Evolutionary conservation across 2,329 filamentous ascomycete genomes (phyloP), one percentile per base, ranked within the genome.

Genomic region (Fusarium paranaense): DNA sequence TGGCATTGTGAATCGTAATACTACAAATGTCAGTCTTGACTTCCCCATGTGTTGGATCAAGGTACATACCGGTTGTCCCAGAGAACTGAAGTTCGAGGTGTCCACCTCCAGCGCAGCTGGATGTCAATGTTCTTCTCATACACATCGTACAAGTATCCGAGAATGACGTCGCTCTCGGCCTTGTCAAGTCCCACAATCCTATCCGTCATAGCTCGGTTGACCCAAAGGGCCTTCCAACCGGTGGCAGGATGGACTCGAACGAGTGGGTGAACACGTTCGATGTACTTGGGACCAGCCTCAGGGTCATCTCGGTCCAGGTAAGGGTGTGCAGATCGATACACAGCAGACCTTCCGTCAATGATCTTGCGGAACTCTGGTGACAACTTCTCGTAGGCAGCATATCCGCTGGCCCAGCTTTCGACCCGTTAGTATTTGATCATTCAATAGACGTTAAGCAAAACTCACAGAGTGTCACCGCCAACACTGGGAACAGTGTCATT

Each of bases 1-100:
- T 91, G 0, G 92, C 92, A 71, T 93, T 94, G 75, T 94, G 92
- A 40, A 94, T 94, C 0, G 92, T 93, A 67, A 93, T 92, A 42
- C 90, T 90, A 1, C 4, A 16, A 62, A 6, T 22, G 33, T 71
- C 6, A 70, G 52, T 1, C 1, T 14, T 20, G 13, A 2, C 3
- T 11, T 14, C 38, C 10, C 10, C 7, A 37, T 11, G 22, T 3
- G 7, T 13, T 6, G 5, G n/a, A 8, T 18, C 30, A 6, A 6
- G 6, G 7, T 13, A 78, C 85, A 77, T 47, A 89, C 85, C 90
- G 85, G 75, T 94, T 94, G 77, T 94, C 92, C 92, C 92, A 94
- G 5, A 94, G 82, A 0, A 90, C 92, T 61, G 89, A 91, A 0
- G 91, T 92, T 30, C 86, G 82, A 0, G 90, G 89, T 0, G 89